Evolutionary conservation across 345 rosid species (phyloP), one percentile per base, ranked within the genome.

Genomic region (Adansonia digitata): DNA sequence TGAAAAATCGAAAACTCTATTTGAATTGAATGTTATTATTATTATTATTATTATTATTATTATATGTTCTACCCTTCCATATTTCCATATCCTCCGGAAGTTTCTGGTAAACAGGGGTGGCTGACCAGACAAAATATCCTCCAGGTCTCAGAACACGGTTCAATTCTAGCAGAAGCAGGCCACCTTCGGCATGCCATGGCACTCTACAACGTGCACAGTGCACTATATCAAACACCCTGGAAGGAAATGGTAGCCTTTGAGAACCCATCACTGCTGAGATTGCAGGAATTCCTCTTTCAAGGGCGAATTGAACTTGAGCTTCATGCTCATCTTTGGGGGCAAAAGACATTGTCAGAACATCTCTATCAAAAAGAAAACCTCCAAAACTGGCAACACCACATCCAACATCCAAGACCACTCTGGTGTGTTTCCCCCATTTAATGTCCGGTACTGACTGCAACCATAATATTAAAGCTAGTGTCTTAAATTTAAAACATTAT

Each of bases 351-450:
- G 97, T 80, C 18, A 93, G 85, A 74, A 90, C 99, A 79, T 95
- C 94, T 85, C 84, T 90, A 9, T 93, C 97, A 49, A 95, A 93
- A 6, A 93, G 89, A 75, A 62, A 91, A 22, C 98, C 97, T 0
- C 99, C 97, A 18, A 93, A 95, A 60, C 99, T 95, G 42, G 98
- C 98, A 39, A 95, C 98, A 10, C 99, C 99, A 77, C 99, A 95
- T 5, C 99, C 99, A 57, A 93, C 97, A 66, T 95, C 99, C 34
- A 95, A 71, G 56, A 88, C 29, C 26, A 91, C 96, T 57, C 99
- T 51, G 22, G 91, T 89, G 74, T 74, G 89, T 77, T 87, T 93
- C 57, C 98, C 99, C 99, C 99, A 95, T 37, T 76, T 85, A 52
- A 95, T 89, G 34, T 82, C 71, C 5, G 92, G 92, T 69, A 83